Percentiles rank a stretch among this genome's conserved stretches.
Evolutionary conservation across 2,329 filamentous ascomycete species (phyloP).

Genomic region (Botrytis hyacinthi): DNA sequence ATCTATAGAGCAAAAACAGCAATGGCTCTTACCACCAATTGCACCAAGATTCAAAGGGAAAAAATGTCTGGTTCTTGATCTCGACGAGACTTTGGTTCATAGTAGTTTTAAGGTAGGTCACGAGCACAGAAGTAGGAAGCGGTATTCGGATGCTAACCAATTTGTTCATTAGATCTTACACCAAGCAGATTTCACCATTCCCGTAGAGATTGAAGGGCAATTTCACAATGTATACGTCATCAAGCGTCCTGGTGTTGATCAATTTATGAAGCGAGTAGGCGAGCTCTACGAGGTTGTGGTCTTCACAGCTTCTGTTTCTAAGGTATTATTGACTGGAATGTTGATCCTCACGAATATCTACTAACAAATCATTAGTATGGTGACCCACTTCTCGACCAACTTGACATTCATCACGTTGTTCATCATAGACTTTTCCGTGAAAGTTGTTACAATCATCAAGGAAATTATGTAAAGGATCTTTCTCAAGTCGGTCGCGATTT

Average conservation of each 20-base stretch:
- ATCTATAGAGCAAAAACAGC: constrained; percentile 36
- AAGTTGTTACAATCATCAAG: constrained; percentile 98
- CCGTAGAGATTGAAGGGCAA: constrained; percentile 97
- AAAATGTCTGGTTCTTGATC: constrained; percentile 91
- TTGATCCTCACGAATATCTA: constrained; percentile 10
- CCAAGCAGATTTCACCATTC: constrained; percentile 98
- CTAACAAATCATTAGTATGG: constrained; percentile 65
- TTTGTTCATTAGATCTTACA: constrained; percentile 71
- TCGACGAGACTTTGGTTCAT: constrained; percentile 96
- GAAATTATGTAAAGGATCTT: constrained; percentile 98
- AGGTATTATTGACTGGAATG: constrained; percentile 55
- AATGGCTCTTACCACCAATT: constrained; percentile 72
- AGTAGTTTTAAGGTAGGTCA: constrained; percentile 90
- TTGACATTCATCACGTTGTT: constrained; percentile 95
- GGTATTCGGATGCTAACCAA: constrained; percentile 16
- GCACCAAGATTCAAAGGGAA: constrained; percentile 76
- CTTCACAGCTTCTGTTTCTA: constrained; percentile 97
- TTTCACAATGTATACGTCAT: constrained; percentile 99
- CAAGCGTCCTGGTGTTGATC: constrained; percentile 96
- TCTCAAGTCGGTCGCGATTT: constrained; percentile 95
- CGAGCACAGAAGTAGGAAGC: constrained; percentile 1
- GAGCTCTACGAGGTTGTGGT: constrained; percentile 98
- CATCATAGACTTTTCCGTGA: constrained; percentile 96
- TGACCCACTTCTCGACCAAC: constrained; percentile 90
- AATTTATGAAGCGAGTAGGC: constrained; percentile 98